phyloP scores from a whole-genome alignment of 305 asterid genomes.

The Solanum chacoense region DNA sequence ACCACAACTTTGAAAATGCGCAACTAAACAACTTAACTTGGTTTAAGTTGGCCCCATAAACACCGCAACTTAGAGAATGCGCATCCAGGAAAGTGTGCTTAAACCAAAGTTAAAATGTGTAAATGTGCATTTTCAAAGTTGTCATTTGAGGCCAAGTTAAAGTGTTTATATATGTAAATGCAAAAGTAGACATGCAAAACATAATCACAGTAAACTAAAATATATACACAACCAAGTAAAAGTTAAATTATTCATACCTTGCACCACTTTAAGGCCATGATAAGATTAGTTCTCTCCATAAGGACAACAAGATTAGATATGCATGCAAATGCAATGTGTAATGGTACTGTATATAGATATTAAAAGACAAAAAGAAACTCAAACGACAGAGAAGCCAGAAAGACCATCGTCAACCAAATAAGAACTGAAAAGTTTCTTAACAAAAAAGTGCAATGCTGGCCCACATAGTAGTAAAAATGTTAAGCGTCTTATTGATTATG shows the following conservation, averaged over 20 bases:
- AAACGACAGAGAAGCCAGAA: neutral
- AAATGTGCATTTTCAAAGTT: neutral
- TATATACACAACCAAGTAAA: neutral
- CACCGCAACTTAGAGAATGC: neutral
- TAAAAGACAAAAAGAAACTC: neutral
- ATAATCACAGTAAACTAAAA: neutral
- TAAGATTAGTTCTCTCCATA: conserved; percentile 85
- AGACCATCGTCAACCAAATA: neutral
- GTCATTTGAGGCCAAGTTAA: neutral
- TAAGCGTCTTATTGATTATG: neutral
- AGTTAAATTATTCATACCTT: conserved; percentile 35
- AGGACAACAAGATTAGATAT: conserved; percentile 90
- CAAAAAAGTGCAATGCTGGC: neutral
- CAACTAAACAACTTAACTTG: neutral
- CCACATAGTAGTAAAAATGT: neutral
- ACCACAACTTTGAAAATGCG: neutral
- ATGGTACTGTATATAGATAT: conserved; percentile 8
- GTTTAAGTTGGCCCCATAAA: neutral
- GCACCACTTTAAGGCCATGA: conserved; percentile 67
- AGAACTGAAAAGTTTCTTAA: neutral
- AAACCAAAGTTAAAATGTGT: neutral
- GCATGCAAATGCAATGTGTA: conserved; percentile 67
- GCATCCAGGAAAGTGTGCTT: neutral
- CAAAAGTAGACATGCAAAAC: neutral
- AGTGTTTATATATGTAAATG: neutral